phyloP scores from a whole-genome alignment of 1,284 basidiomycete species.

The Rhizoctonia solani region DNA sequence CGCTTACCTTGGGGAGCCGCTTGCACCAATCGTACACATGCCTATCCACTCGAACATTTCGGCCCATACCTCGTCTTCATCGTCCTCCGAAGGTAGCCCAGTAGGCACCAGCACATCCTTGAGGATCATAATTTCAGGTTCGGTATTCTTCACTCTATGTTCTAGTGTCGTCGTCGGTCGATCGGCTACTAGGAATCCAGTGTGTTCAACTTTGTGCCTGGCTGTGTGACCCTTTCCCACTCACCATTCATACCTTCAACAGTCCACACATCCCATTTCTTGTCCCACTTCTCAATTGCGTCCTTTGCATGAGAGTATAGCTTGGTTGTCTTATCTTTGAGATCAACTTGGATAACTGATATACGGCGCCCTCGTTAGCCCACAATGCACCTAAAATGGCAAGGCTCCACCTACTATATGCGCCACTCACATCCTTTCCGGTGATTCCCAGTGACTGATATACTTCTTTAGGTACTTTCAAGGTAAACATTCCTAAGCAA shows the following conservation, averaged over 20 bases:
- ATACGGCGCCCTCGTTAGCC: not conserved
- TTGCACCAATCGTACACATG: not conserved
- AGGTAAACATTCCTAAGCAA: not conserved
- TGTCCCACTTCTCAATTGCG: conserved; percentile 8
- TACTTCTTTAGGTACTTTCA: not conserved
- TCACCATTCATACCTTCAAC: not conserved
- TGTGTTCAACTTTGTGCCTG: not conserved
- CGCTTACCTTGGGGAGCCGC: conserved; percentile 6
- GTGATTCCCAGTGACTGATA: conserved; percentile 11
- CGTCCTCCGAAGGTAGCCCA: not conserved
- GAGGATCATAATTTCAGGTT: not conserved
- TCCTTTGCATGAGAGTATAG: conserved; percentile 2
- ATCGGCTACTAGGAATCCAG: not conserved
- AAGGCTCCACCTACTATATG: conserved; percentile 3
- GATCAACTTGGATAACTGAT: conserved; percentile 21
- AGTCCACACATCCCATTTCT: conserved; percentile 19
- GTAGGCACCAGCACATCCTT: conserved; percentile 9
- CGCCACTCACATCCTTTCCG: not conserved
- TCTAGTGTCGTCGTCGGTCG: not conserved
- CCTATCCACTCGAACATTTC: conserved; percentile 21
- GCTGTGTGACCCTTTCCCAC: not conserved
- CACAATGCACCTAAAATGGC: not conserved
- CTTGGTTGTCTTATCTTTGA: not conserved
- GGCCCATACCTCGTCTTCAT: conserved; percentile 1
- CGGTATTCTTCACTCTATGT: not conserved